Percentiles rank a stretch among this genome's conserved stretches.
These are phyloP conservation scores for Rusavskia elegans DNA, from an alignment of 495 filamentous ascomycete genomes.

Conservation along the genomic window DNA sequence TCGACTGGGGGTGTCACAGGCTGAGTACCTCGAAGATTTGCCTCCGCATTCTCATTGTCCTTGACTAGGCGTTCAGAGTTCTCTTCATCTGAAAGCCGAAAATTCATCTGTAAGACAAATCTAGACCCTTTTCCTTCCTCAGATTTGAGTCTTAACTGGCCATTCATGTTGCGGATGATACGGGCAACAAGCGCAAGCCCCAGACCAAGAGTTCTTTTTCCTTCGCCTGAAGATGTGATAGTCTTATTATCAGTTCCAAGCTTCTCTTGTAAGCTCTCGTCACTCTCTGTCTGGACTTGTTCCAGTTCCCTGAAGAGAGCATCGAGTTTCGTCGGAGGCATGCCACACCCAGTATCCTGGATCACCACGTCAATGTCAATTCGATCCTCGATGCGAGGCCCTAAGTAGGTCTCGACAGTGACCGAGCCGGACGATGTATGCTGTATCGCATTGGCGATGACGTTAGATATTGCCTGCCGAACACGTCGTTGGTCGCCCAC, in stretches of 20 bases:
- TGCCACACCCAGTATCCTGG: slow-evolving; percentile 68
- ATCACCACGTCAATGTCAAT: slow-evolving; percentile 57
- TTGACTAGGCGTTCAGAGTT: slow-evolving; percentile 1
- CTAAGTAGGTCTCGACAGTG: slow-evolving; percentile 49
- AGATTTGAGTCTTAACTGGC: slow-evolving; percentile 74
- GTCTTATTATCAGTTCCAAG: slow-evolving; percentile 8
- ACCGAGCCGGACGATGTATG: slow-evolving; percentile 58
- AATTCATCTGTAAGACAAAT: slow-evolving; percentile 59
- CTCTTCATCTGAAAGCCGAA: slow-evolving; percentile 40
- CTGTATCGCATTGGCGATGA: slow-evolving; percentile 77
- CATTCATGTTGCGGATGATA: slow-evolving; percentile 78
- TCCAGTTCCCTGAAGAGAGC: slow-evolving; percentile 74
- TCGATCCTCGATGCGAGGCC: slow-evolving; percentile 19
- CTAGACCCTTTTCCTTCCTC: slow-evolving; percentile 74
- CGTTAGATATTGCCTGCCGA: slow-evolving; percentile 65
- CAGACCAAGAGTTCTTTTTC: slow-evolving; percentile 48
- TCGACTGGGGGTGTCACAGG: slow-evolving; percentile 18
- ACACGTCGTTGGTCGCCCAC: slow-evolving; percentile 67
- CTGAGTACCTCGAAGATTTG: slow-evolving; percentile 5
- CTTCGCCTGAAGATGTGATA: slow-evolving; percentile 8
- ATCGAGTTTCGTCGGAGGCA: slow-evolving; percentile 56
- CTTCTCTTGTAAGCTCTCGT: slow-evolving; percentile 17
- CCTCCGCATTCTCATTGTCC: not conserved
- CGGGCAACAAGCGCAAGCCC: slow-evolving; percentile 78
- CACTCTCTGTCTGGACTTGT: slow-evolving; percentile 51